Base-by-base conservation (phyloP, 177 flowering plant genomes). In the Telopea speciosissima region DNA sequence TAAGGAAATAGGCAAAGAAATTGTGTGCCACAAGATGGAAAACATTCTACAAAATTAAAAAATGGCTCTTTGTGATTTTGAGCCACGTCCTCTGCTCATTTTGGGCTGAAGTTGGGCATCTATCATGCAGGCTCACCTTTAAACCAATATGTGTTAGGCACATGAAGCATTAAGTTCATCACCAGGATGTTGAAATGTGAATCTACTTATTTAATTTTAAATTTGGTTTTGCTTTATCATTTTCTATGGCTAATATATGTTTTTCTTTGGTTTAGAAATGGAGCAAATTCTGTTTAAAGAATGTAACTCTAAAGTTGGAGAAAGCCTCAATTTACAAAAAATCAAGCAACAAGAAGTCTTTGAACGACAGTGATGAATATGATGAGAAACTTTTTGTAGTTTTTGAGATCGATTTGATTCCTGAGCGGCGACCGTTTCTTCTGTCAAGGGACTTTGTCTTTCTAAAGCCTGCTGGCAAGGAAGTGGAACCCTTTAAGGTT, bases 401-500 rank as follows among this genome's bases (percentile, higher is more conserved):
- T 7, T 80, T 84, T 64, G 66, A 80, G 67, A 63, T 84, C 21
- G 79, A 75, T 14, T 69, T 76, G 22, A 64, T 69, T 28, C 82
- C 76, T 61, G 79, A 68, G 77, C 73, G 26, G 72, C 68, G 82
- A 64, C 86, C 86, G 56, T 82, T 73, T 72, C 77, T 84, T 72
- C 59, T 82, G 64, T 82, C 86, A 16, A 82, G 81, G 54, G 86
- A 84, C 70, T 80, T 78, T 54, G 81, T 79, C 62, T 72, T 25
- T 69, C 74, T 72, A 19, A 65, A 24, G 65, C 83, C 80, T 68
- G 68, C 71, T 14, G 75, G 68, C 54, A 62, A 28, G 25, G 68
- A 59, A 14, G 71, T 24, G 16, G 62, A 74, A 19, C 73, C 76
- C 36, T 82, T 69, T 58, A 69, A 79, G 84, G 84, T 80, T 49